Evolutionary conservation across 1,139 yeast species (phyloP).

Genomic region (Yamadazyma friedrichii): DNA sequence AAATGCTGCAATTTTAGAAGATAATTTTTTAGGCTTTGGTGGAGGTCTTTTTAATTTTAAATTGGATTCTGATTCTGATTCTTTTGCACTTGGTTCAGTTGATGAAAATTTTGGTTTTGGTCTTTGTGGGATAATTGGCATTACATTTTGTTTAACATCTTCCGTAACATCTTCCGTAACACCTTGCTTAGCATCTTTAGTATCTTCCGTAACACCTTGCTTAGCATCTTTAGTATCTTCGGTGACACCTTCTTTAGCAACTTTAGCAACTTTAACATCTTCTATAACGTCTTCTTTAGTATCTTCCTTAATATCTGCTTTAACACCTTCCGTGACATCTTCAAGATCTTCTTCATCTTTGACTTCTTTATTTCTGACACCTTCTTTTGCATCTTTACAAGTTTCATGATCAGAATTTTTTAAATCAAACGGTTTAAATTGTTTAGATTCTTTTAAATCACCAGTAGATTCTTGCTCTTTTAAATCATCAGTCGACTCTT

Average conservation of each 20-base stretch:
- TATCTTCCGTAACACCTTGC: too few species aligned
- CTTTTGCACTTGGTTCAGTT: conserved; percentile 12
- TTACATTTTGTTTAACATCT: not conserved
- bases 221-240: too few species aligned
- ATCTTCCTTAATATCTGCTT: not conserved
- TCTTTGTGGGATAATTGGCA: conserved; percentile 18
- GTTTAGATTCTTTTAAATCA: too few species aligned
- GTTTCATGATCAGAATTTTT: too few species aligned
- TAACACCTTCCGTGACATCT: not conserved
- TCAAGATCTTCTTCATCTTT: not conserved
- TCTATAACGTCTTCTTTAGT: not conserved
- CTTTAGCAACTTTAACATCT: not conserved
- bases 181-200: too few species aligned
- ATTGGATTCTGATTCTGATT: conserved; percentile 7
- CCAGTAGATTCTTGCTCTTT: too few species aligned
- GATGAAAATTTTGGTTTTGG: conserved; percentile 10
- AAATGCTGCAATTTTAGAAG: conserved; percentile 76
- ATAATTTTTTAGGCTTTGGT: conserved; percentile 74
- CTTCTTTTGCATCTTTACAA: too few species aligned
- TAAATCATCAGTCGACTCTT: too few species aligned
- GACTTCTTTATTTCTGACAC: not conserved
- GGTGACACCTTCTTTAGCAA: too few species aligned
- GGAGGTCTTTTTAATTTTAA: conserved; percentile 26
- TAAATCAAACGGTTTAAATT: too few species aligned
- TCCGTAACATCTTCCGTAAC: not conserved